Conservation (phyloP, 106 monocot species). For the Xerophyta viscosa region DNA sequence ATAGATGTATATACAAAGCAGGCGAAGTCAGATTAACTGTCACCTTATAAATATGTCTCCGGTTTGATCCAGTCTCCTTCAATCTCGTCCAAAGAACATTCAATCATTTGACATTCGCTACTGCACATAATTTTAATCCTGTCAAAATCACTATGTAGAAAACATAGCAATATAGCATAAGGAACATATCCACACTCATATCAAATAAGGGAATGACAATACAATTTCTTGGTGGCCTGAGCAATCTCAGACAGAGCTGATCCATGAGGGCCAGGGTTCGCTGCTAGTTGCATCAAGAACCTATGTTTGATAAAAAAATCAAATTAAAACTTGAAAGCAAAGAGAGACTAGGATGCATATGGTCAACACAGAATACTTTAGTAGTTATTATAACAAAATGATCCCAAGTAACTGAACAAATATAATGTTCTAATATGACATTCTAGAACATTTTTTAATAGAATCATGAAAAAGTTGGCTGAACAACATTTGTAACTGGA, state of each 20-base stretch:
- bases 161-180: too few relatives aligned
- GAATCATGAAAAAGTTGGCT: too few relatives aligned
- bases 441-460: too few relatives aligned
- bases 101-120: constrained; percentile 76
- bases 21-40: constrained; percentile 1
- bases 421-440: too few relatives aligned
- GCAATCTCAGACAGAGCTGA: constrained; percentile 81
- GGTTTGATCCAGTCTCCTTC: constrained; percentile 54
- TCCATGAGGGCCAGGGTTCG: constrained; percentile 98
- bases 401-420: too few relatives aligned
- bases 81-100: constrained; percentile 92
- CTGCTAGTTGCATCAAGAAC: constrained; percentile 96
- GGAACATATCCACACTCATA: too few relatives aligned
- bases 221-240: constrained; percentile 86
- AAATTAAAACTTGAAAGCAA: neutral
- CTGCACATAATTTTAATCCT: constrained; percentile 28
- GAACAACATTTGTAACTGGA: too few relatives aligned
- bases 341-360: neutral
- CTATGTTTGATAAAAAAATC: constrained; percentile 14
- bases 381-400: too few relatives aligned
- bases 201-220: too few relatives aligned
- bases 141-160: too few relatives aligned
- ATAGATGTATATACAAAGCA: neutral
- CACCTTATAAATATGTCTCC: constrained; percentile 94
- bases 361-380: neutral